Percentiles rank a stretch among this genome's conserved stretches.
Evolutionary conservation across 1,284 basidiomycete genomes (phyloP).

Genomic region (Agroathelia rolfsii): DNA sequence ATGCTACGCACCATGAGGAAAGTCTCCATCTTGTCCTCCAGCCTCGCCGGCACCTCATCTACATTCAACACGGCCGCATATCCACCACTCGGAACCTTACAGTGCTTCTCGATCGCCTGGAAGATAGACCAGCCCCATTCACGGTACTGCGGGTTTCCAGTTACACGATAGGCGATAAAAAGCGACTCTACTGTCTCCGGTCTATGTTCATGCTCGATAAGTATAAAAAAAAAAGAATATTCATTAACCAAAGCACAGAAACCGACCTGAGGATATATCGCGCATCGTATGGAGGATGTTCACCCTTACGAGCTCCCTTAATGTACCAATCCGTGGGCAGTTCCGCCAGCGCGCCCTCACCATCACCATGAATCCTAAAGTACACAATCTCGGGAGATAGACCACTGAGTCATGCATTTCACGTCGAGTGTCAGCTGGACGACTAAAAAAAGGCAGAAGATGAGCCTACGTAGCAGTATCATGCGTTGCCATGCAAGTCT

Average conservation of each 20-base stretch:
- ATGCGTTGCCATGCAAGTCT: conserved; percentile 85
- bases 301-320: conserved; percentile 58
- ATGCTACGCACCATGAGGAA: conserved; percentile 66
- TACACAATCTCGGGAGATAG: conserved; percentile 79
- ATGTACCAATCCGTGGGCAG: conserved; percentile 77
- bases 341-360: conserved; percentile 26
- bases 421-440: conserved; percentile 2
- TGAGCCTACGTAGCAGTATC: conserved; percentile 68
- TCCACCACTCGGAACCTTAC: conserved; percentile 65
- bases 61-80: conserved; percentile 85
- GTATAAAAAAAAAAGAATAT: conserved; percentile 4
- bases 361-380: conserved; percentile 53
- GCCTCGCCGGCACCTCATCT: conserved; percentile 53
- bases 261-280: conserved; percentile 79
- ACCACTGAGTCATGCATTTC: conserved; percentile 36
- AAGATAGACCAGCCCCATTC: conserved; percentile 88
- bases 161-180: conserved; percentile 80
- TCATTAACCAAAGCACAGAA: conserved; percentile 1
- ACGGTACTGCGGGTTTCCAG: conserved; percentile 77
- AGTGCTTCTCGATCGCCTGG: conserved; percentile 80
- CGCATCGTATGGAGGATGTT: conserved; percentile 61
- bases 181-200: conserved; percentile 94
- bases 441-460: conserved; percentile 3
- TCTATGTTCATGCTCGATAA: conserved; percentile 27
- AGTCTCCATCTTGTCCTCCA: conserved; percentile 92